These are phyloP conservation scores for Backusella sp. DNA, from an alignment of 192 early-diverging fungal genomes.

Conservation along the genomic window DNA sequence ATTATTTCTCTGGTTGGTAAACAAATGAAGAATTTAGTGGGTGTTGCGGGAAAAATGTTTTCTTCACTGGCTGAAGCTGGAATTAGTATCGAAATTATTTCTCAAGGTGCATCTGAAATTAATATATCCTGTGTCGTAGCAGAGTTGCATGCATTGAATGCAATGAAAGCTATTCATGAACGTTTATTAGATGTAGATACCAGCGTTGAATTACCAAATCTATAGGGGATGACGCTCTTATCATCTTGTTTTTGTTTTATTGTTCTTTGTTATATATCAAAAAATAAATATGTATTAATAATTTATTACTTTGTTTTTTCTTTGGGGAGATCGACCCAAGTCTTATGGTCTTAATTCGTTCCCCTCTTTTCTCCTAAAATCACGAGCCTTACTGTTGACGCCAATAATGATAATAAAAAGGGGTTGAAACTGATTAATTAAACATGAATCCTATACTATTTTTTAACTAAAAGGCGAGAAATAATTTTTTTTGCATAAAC, in stretches of 20 bases:
- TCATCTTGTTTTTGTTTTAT: background rate
- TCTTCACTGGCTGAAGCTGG: constrained; percentile 68
- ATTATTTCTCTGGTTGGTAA: constrained; percentile 88
- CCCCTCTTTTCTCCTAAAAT: background rate
- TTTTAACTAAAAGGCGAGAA: background rate
- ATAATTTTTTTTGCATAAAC: background rate
- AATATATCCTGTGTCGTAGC: constrained; percentile 91
- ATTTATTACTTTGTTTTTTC: background rate
- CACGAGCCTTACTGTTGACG: background rate
- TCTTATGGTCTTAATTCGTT: background rate
- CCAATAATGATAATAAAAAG: background rate
- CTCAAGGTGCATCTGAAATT: constrained; percentile 90
- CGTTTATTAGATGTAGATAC: constrained; percentile 42
- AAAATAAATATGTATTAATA: background rate
- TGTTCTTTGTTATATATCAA: background rate
- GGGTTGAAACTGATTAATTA: background rate
- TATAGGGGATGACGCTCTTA: background rate
- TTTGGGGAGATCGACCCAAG: background rate
- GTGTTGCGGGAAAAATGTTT: constrained; percentile 85
- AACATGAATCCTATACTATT: background rate
- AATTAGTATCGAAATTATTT: constrained; percentile 95
- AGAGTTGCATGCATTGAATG: constrained; percentile 54
- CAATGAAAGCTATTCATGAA: constrained; percentile 81
- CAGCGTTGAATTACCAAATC: background rate
- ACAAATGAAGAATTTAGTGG: constrained; percentile 89